A percentile compares a stretch with the other conserved stretches of the same genome.
These are phyloP conservation scores for Suillus sp. DNA, from an alignment of 768 basidiomycete species.

Conservation along the genomic window DNA sequence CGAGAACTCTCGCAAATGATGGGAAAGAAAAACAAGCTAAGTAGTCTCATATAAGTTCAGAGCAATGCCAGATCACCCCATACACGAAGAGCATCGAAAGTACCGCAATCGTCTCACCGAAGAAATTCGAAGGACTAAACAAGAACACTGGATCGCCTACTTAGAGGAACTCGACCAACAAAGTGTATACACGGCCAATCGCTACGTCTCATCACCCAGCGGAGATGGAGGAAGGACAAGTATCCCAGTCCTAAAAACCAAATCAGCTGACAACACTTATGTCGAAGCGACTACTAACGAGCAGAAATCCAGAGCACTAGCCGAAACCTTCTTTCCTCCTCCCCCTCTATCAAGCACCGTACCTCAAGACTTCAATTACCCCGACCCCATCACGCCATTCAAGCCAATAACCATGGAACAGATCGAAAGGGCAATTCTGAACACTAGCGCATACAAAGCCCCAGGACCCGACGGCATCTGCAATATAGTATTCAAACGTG, in stretches of 20 bases:
- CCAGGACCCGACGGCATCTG: constrained; percentile 31
- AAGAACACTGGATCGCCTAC: constrained; percentile 25
- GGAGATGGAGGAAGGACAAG: background rate
- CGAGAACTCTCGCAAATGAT: background rate
- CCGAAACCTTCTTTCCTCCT: constrained; percentile 28
- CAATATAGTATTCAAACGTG: constrained; percentile 25
- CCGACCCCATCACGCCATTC: background rate
- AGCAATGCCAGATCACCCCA: background rate
- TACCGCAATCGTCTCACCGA: background rate
- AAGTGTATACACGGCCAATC: background rate
- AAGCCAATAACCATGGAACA: constrained; percentile 13
- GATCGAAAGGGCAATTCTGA: constrained; percentile 10
- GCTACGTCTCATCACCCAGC: constrained; percentile 15
- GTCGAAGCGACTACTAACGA: constrained; percentile 13
- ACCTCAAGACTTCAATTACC: constrained; percentile 11
- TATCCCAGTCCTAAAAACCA: constrained; percentile 3
- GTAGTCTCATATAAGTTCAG: background rate
- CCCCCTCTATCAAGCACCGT: constrained; percentile 7
- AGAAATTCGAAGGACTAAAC: constrained; percentile 19
- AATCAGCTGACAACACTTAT: background rate
- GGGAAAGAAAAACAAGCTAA: background rate
- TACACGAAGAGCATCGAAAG: constrained; percentile 20
- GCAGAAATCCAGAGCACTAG: constrained; percentile 23
- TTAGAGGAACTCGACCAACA: constrained; percentile 22
- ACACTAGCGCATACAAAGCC: constrained; percentile 23